These are phyloP conservation scores for Roridomyces roridus DNA, from an alignment of 768 basidiomycete species.

Conservation along the genomic window DNA sequence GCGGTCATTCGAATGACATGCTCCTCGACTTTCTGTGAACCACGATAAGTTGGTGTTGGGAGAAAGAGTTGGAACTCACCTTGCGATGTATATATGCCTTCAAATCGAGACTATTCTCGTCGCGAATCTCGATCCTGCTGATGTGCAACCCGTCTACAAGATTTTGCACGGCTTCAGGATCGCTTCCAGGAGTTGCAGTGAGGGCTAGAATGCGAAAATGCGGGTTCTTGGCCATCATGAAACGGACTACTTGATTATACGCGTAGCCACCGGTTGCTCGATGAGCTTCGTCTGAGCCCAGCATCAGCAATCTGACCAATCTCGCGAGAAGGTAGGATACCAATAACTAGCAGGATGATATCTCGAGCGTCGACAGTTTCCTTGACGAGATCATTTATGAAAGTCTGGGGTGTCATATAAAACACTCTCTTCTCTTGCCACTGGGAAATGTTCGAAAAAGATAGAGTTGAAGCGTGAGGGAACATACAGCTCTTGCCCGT, in stretches of 20 bases:
- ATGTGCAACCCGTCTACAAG: conserved; percentile 95
- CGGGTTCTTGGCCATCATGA: conserved; percentile 92
- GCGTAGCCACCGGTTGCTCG: conserved; percentile 93
- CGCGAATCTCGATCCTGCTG: conserved; percentile 91
- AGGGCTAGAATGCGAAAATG: conserved; percentile 92
- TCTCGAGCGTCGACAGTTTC: conserved; percentile 79
- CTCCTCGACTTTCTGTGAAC: conserved; percentile 68
- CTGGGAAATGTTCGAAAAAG: conserved; percentile 41
- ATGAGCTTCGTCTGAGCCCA: conserved; percentile 87
- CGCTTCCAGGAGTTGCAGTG: conserved; percentile 93
- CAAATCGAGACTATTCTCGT: conserved; percentile 90
- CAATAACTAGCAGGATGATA: conserved; percentile 88
- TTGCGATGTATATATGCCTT: conserved; percentile 88
- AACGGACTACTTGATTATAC: conserved; percentile 88
- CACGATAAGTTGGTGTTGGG: conserved; percentile 1
- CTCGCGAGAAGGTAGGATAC: conserved; percentile 43
- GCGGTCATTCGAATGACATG: conserved; percentile 79
- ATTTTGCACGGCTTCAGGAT: conserved; percentile 84
- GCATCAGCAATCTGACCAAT: not conserved
- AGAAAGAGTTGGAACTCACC: conserved; percentile 43
- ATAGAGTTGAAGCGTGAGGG: not conserved
- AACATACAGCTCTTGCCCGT: conserved; percentile 66
- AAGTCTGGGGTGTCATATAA: conserved; percentile 96
- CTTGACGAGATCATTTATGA: conserved; percentile 82
- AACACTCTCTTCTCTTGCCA: conserved; percentile 87